These are phyloP conservation scores for Dioszegia aurantiaca DNA, from an alignment of 768 basidiomycete species.

Conservation along the genomic window DNA sequence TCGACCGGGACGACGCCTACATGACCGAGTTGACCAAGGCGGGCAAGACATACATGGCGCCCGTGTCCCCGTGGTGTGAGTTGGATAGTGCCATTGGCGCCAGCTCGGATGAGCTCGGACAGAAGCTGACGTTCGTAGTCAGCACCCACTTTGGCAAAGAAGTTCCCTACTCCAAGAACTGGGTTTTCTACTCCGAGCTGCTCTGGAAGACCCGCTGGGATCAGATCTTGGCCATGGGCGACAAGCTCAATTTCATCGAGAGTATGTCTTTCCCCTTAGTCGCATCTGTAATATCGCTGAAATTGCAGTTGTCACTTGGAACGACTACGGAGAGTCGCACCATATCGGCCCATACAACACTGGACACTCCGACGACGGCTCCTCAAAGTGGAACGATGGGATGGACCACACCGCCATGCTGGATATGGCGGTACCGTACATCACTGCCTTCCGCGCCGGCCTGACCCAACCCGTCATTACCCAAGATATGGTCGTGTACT, in stretches of 20 bases:
- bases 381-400: slow-evolving; percentile 44
- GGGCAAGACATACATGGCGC: slow-evolving; percentile 46
- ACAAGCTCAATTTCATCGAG: slow-evolving; percentile 43
- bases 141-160: slow-evolving; percentile 48
- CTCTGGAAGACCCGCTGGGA: slow-evolving; percentile 50
- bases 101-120: no score
- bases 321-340: slow-evolving; percentile 50
- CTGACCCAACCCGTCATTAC: slow-evolving; percentile 30
- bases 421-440: slow-evolving; percentile 50
- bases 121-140: slow-evolving; percentile 24
- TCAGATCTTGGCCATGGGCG: slow-evolving; percentile 38
- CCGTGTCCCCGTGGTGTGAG: slow-evolving; percentile 41
- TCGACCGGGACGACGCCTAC: slow-evolving; percentile 33
- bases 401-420: slow-evolving; percentile 49
- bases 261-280: slow-evolving; percentile 12
- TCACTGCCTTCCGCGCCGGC: slow-evolving; percentile 49
- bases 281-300: slow-evolving; percentile 1
- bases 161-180: slow-evolving; percentile 51
- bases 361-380: slow-evolving; percentile 48
- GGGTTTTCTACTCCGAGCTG: slow-evolving; percentile 48
- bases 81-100: no score
- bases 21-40: slow-evolving; percentile 13
- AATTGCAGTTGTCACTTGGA: slow-evolving; percentile 36
- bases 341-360: slow-evolving; percentile 47
- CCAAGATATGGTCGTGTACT: slow-evolving; percentile 47